These are phyloP conservation scores for Zymoseptoria brevis DNA, from an alignment of 2,329 filamentous ascomycete genomes.

Conservation along the genomic window DNA sequence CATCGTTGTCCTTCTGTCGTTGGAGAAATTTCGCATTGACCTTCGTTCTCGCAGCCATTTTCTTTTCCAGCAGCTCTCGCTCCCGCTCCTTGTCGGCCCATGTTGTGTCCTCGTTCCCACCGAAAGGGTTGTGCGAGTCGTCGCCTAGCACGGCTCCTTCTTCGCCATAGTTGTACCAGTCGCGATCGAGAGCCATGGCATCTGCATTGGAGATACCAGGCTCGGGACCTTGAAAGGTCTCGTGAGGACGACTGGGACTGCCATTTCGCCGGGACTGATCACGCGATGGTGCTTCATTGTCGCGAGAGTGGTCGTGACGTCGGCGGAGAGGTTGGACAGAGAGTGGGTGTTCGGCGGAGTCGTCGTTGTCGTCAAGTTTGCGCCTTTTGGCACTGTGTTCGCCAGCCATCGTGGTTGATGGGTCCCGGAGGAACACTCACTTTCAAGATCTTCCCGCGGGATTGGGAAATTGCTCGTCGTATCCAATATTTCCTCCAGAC, in stretches of 20 bases:
- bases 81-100: conserved; percentile 71
- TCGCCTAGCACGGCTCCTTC: conserved; percentile 77
- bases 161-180: conserved; percentile 89
- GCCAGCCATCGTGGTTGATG: conserved; percentile 12
- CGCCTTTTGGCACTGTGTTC: conserved; percentile 18
- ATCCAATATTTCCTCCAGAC: not conserved
- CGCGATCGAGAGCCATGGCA: conserved; percentile 68
- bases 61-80: conserved; percentile 68
- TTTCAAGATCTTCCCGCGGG: not conserved
- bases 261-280: conserved; percentile 20
- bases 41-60: conserved; percentile 42
- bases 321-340: conserved; percentile 35
- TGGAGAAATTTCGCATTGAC: conserved; percentile 65
- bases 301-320: conserved; percentile 42
- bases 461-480: not conserved
- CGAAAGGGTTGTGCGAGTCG: conserved; percentile 88
- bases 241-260: conserved; percentile 39
- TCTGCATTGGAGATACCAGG: conserved; percentile 57
- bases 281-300: conserved; percentile 18
- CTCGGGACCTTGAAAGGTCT: conserved; percentile 56
- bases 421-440: conserved; percentile 1
- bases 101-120: conserved; percentile 57
- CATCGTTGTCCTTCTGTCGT: conserved; percentile 89
- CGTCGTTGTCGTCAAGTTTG: conserved; percentile 34
- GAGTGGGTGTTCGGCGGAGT: conserved; percentile 43